Percentiles rank a stretch among this genome's conserved stretches.
Conservation (phyloP, 2,329 filamentous ascomycete species). For the Pleomassaria siparia region DNA sequence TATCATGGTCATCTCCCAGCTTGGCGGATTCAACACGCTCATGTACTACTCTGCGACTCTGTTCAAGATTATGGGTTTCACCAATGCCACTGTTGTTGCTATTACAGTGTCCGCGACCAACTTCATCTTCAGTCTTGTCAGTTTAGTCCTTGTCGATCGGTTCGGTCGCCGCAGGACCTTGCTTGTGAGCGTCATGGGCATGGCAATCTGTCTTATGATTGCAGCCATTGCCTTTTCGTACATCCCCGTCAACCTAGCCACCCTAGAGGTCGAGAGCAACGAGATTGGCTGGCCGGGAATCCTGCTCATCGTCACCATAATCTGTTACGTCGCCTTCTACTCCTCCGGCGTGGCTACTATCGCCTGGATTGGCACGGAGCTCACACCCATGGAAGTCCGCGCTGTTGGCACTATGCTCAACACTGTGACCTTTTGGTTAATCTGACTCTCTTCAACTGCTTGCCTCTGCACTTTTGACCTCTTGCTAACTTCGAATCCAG, state of each 20-base stretch:
- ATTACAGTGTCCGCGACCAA: slow-evolving; percentile 80
- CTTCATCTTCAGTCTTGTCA: slow-evolving; percentile 75
- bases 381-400: slow-evolving; percentile 42
- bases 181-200: slow-evolving; percentile 56
- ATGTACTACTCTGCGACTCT: slow-evolving; percentile 69
- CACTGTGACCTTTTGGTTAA: no score
- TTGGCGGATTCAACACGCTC: slow-evolving; percentile 65
- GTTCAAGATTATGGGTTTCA: slow-evolving; percentile 68
- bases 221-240: slow-evolving; percentile 73
- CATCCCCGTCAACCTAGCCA: slow-evolving; percentile 53
- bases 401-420: slow-evolving; percentile 44
- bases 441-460: no score
- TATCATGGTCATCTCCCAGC: slow-evolving; percentile 41
- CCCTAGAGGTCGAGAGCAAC: slow-evolving; percentile 33
- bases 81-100: slow-evolving; percentile 75
- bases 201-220: slow-evolving; percentile 69
- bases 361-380: slow-evolving; percentile 41
- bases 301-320: slow-evolving; percentile 41
- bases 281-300: slow-evolving; percentile 37
- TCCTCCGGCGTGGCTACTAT: slow-evolving; percentile 37
- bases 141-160: slow-evolving; percentile 74
- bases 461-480: not conserved
- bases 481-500: slow-evolving; percentile 26
- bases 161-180: slow-evolving; percentile 74
- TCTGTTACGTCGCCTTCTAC: slow-evolving; percentile 41